Percentiles rank a stretch among this genome's conserved stretches.
Conservation (phyloP, 495 filamentous ascomycete genomes). For the Chlorociboria aeruginascens region DNA sequence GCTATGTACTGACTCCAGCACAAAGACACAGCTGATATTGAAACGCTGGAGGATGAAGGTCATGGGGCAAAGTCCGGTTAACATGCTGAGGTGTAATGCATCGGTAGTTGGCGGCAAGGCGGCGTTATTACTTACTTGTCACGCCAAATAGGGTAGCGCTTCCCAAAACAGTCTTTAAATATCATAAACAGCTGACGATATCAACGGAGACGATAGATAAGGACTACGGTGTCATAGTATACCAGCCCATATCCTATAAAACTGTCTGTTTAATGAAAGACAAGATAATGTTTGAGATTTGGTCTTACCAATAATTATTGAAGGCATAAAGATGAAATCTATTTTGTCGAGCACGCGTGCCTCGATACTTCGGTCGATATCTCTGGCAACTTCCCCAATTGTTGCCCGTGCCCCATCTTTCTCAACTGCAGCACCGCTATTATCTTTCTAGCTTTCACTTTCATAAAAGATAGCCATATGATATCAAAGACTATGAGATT, state of each 20-base stretch:
- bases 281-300: no score
- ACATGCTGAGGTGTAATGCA: conserved; percentile 54
- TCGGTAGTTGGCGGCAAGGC: conserved; percentile 42
- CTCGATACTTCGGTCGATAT: conserved; percentile 39
- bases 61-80: conserved; percentile 62
- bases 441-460: no score
- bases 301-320: conserved; percentile 45
- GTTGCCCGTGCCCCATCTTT: conserved; percentile 27
- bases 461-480: no score
- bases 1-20: conserved; percentile 49
- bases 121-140: conserved; percentile 43
- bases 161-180: conserved; percentile 53
- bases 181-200: no score
- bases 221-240: conserved; percentile 59
- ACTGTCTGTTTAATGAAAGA: no score
- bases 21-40: conserved; percentile 47
- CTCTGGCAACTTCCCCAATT: conserved; percentile 37
- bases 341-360: conserved; percentile 56
- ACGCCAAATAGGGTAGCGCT: conserved; percentile 62
- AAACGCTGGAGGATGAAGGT: conserved; percentile 57
- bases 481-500: no score
- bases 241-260: conserved; percentile 48
- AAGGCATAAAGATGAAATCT: conserved; percentile 56
- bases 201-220: not conserved
- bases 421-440: no score